Percentiles rank a stretch among this genome's conserved stretches.
These are phyloP conservation scores for Cytospora chrysosperma DNA, from an alignment of 2,329 filamentous ascomycete genomes.

Conservation along the genomic window DNA sequence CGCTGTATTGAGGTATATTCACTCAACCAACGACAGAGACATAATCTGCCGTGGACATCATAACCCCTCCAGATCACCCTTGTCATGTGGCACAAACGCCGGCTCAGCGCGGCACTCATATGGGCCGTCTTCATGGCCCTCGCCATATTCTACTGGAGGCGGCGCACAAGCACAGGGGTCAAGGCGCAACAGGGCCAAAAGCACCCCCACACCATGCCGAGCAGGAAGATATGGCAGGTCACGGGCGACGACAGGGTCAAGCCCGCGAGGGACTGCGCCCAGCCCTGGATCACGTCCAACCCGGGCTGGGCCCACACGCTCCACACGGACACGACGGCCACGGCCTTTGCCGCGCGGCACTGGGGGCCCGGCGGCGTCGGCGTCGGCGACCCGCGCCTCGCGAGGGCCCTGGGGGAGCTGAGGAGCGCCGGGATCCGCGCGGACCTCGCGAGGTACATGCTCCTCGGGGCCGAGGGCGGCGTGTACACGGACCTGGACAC, in stretches of 20 bases:
- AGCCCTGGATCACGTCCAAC: not conserved
- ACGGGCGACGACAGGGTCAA: not conserved
- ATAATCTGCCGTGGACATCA: not conserved
- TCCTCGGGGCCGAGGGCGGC: constrained; percentile 36
- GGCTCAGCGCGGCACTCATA: not conserved
- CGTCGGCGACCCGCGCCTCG: not conserved
- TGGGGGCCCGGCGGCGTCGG: not conserved
- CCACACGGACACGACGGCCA: not conserved
- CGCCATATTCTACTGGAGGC: not conserved
- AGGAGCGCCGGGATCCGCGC: constrained; percentile 16
- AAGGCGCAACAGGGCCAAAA: not conserved
- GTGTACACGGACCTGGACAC: constrained; percentile 60
- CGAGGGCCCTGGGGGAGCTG: not conserved
- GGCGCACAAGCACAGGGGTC: not conserved
- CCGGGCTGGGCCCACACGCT: not conserved
- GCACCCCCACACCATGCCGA: not conserved
- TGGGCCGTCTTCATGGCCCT: not conserved
- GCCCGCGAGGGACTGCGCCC: not conserved
- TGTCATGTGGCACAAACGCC: not conserved
- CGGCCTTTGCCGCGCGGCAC: not conserved
- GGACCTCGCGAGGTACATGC: constrained; percentile 33
- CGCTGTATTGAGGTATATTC: not conserved
- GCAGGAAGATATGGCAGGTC: not conserved
- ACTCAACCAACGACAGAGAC: not conserved
- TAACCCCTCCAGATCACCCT: not conserved